A percentile compares a stretch with the other conserved stretches of the same genome.
These are phyloP conservation scores for Digitaria exilis DNA, from an alignment of 202 grass and related monocot genomes.

Conservation along the genomic window DNA sequence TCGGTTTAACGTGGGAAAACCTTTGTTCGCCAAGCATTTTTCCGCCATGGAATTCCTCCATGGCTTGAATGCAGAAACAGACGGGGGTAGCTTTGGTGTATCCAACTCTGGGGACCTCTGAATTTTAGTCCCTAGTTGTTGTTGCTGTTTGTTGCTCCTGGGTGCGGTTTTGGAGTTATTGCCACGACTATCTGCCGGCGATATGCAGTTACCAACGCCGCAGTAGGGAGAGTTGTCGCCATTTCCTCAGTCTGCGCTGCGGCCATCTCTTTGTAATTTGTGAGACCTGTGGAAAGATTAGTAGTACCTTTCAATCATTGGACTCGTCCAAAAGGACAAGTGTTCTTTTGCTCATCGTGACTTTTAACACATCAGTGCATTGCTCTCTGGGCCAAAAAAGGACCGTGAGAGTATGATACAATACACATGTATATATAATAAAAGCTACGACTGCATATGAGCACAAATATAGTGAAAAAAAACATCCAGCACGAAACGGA, in stretches of 20 bases:
- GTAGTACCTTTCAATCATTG: conserved; percentile 37
- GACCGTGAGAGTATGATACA: not conserved
- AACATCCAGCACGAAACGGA: not conserved
- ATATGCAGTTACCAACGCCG: conserved; percentile 5
- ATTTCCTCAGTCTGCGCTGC: conserved; percentile 16
- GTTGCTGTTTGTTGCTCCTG: conserved; percentile 6
- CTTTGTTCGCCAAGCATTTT: not conserved
- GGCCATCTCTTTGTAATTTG: not conserved
- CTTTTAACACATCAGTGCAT: not conserved
- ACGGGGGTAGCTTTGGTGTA: conserved; percentile 4
- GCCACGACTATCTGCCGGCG: conserved; percentile 14
- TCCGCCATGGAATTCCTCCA: not conserved
- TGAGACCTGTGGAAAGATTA: conserved; percentile 22
- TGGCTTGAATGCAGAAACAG: conserved; percentile 37
- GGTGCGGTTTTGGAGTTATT: conserved; percentile 46
- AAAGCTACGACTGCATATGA: not conserved
- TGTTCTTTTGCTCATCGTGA: not conserved
- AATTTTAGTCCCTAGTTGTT: conserved; percentile 28
- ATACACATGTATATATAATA: not conserved
- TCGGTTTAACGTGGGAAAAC: not conserved
- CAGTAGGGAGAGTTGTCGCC: conserved; percentile 28
- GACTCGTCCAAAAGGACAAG: conserved; percentile 34
- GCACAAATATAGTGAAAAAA: not conserved
- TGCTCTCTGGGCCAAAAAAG: conserved; percentile 6
- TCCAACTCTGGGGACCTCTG: conserved; percentile 43